These are phyloP conservation scores for Quillaja saponaria DNA, from an alignment of 306 rosid species.

Conservation along the genomic window DNA sequence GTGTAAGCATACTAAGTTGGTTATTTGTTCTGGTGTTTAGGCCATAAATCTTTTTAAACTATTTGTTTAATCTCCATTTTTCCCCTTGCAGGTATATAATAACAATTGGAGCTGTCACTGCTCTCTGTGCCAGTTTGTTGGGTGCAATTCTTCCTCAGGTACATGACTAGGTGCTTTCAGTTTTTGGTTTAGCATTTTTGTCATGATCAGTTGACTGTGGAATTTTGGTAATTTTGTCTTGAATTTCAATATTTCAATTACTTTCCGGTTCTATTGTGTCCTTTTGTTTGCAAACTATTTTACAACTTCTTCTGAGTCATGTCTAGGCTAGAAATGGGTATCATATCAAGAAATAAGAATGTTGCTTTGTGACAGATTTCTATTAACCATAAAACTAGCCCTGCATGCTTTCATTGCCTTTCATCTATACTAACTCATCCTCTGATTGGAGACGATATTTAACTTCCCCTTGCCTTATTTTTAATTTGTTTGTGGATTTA, in stretches of 20 bases:
- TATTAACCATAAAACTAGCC: neutral
- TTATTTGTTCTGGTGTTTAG: constrained; percentile 11
- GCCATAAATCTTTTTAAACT: neutral
- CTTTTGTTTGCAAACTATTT: constrained; percentile 6
- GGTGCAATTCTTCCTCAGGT: constrained; percentile 93
- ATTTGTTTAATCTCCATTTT: constrained; percentile 20
- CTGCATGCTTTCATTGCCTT: neutral
- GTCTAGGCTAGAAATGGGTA: constrained; percentile 5
- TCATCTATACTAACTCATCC: neutral
- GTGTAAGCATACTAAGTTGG: constrained; percentile 57
- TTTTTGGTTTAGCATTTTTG: constrained; percentile 16
- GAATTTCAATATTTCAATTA: constrained; percentile 14
- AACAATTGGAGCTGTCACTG: constrained; percentile 78
- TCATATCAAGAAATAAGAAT: constrained; percentile 6
- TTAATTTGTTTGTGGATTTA: no score
- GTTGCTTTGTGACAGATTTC: constrained; percentile 7
- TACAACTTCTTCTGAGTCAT: constrained; percentile 11
- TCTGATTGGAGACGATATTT: no score
- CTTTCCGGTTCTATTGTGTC: constrained; percentile 1
- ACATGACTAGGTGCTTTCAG: constrained; percentile 16
- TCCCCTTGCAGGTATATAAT: constrained; percentile 60
- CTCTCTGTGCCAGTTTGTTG: constrained; percentile 74
- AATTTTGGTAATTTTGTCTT: neutral
- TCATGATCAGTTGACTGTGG: constrained; percentile 18
- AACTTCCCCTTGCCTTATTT: no score